phyloP scores from a whole-genome alignment of 306 rosid species.

The Quercus aquifolioides region DNA sequence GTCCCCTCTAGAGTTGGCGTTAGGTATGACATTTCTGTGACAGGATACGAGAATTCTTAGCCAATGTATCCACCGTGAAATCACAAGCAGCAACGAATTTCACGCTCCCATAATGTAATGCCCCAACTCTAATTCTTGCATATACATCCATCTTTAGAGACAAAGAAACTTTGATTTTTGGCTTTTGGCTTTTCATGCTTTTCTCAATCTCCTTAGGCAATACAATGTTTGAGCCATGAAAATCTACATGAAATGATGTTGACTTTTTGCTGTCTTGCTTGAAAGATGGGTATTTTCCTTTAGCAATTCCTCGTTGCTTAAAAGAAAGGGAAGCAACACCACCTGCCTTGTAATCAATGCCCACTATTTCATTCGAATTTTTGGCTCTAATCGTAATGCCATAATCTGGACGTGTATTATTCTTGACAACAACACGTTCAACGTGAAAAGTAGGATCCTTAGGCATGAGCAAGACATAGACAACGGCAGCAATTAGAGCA shows the following conservation, averaged over 20 bases:
- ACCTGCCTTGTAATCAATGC: slow-evolving; percentile 34
- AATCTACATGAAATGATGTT: background rate
- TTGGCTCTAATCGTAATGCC: slow-evolving; percentile 15
- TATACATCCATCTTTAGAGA: slow-evolving; percentile 28
- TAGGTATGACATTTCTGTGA: slow-evolving; percentile 42
- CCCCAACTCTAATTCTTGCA: slow-evolving; percentile 19
- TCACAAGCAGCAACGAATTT: slow-evolving; percentile 32
- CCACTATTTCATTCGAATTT: slow-evolving; percentile 31
- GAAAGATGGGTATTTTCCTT: slow-evolving; percentile 30
- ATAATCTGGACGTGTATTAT: slow-evolving; percentile 2
- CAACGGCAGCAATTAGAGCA: slow-evolving; percentile 15
- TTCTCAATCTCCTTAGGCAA: slow-evolving; percentile 33
- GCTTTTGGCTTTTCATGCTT: slow-evolving; percentile 12
- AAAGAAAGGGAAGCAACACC: slow-evolving; percentile 38
- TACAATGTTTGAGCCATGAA: slow-evolving; percentile 13
- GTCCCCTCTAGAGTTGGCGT: background rate
- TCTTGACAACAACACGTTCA: slow-evolving; percentile 11
- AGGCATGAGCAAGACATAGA: slow-evolving; percentile 8
- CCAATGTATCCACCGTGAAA: slow-evolving; percentile 41
- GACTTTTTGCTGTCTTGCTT: slow-evolving; percentile 12
- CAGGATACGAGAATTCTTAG: slow-evolving; percentile 25
- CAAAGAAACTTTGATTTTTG: slow-evolving; percentile 12
- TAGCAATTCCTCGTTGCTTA: slow-evolving; percentile 27
- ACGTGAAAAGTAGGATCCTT: slow-evolving; percentile 35
- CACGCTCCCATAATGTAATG: slow-evolving; percentile 19